These are phyloP conservation scores for Persicaria tinctoria DNA, from an alignment of 148 eudicot genomes.

Conservation along the genomic window DNA sequence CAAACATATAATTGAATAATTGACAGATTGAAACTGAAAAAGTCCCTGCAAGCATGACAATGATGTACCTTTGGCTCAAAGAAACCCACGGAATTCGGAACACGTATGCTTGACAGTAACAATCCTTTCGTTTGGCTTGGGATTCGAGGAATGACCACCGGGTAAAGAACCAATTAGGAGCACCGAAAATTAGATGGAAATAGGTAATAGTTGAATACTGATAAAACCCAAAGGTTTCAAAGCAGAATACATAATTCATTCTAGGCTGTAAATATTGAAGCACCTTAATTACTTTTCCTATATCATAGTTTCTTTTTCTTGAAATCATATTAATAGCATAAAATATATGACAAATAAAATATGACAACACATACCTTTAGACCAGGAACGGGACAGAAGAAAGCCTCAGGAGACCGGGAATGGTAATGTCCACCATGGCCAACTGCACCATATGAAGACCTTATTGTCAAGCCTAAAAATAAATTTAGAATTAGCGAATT, in stretches of 20 bases:
- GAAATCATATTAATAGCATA: too few species aligned
- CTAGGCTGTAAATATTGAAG: too few species aligned
- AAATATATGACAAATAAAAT: neutral
- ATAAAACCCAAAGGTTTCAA: too few species aligned
- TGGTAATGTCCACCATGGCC: slow-evolving; percentile 98
- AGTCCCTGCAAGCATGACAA: neutral
- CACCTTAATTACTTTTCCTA: too few species aligned
- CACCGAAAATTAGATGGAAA: too few species aligned
- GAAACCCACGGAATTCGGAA: slow-evolving; percentile 86
- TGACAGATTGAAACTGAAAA: neutral
- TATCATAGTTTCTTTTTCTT: too few species aligned
- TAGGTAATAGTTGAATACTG: too few species aligned
- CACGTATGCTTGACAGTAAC: slow-evolving; percentile 73
- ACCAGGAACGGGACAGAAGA: slow-evolving; percentile 97
- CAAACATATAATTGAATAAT: neutral
- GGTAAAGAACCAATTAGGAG: too few species aligned
- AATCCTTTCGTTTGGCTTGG: slow-evolving; percentile 88
- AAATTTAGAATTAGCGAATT: neutral
- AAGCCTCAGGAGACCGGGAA: slow-evolving; percentile 95
- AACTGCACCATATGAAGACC: slow-evolving; percentile 88
- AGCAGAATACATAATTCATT: too few species aligned
- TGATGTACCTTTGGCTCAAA: slow-evolving; percentile 83
- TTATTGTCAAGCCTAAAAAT: slow-evolving; percentile 10
- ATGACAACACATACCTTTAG: slow-evolving; percentile 47
- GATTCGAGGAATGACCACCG: slow-evolving; percentile 91